Evolutionary conservation across 371 early-diverging fungal genomes (phyloP).

Genomic region (Quaeritorhiza haematococci): DNA sequence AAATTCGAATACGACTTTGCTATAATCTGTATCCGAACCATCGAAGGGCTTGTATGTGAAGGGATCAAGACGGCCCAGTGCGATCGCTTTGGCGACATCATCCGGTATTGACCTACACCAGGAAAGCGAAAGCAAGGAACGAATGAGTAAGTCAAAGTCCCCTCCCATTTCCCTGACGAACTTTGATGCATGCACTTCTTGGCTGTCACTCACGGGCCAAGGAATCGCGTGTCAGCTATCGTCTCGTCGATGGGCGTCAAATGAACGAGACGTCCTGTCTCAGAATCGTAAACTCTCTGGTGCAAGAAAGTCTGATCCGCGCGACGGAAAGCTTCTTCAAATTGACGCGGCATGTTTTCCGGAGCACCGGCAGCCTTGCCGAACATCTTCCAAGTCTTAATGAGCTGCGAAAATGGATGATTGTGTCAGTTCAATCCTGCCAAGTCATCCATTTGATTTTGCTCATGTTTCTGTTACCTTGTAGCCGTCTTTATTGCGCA

Average conservation of each 20-base stretch:
- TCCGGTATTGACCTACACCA: constrained; percentile 25
- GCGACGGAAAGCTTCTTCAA: constrained; percentile 53
- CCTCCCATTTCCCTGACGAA: constrained; percentile 14
- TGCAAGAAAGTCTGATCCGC: constrained; percentile 80
- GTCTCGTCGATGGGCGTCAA: constrained; percentile 40
- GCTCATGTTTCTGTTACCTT: background rate
- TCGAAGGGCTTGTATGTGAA: constrained; percentile 36
- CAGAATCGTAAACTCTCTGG: constrained; percentile 76
- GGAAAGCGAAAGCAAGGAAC: background rate
- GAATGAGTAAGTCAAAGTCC: background rate
- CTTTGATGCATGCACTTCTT: background rate
- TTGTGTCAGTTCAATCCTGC: background rate
- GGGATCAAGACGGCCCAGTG: constrained; percentile 53
- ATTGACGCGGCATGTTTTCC: constrained; percentile 45
- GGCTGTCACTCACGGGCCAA: constrained; percentile 45
- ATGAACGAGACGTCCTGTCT: constrained; percentile 37
- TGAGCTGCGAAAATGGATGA: constrained; percentile 4
- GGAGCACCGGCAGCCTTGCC: constrained; percentile 22
- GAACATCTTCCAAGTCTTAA: constrained; percentile 31
- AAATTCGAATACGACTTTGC: too few species aligned
- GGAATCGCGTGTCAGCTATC: constrained; percentile 26
- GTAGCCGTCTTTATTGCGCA: constrained; percentile 29
- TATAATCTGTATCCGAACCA: too few species aligned
- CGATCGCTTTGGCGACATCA: constrained; percentile 44
- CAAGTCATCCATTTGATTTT: background rate